phyloP scores from a whole-genome alignment of 1,284 basidiomycete species.

The Somion occarium region DNA sequence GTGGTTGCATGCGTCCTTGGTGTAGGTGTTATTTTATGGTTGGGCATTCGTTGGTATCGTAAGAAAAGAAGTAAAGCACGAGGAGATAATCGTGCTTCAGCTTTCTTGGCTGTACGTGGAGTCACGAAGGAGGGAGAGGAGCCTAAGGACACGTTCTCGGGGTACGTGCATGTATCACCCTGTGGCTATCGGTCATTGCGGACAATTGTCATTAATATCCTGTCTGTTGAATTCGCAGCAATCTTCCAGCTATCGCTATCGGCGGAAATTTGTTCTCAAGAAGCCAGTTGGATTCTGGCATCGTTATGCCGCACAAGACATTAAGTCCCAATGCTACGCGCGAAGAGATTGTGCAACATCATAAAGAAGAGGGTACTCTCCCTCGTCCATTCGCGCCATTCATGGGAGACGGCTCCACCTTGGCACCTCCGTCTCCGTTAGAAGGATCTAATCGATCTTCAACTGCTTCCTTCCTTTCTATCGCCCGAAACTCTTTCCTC shows the following conservation, averaged over 20 bases:
- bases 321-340: constrained; percentile 31
- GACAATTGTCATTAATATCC: constrained; percentile 8
- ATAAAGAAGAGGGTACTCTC: constrained; percentile 41
- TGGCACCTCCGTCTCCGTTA: constrained; percentile 2
- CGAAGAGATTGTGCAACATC: constrained; percentile 41
- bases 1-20: constrained; percentile 38
- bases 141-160: constrained; percentile 14
- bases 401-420: constrained; percentile 17
- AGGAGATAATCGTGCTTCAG: constrained; percentile 33
- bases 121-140: constrained; percentile 31
- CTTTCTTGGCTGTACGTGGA: constrained; percentile 45
- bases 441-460: constrained; percentile 9
- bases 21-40: constrained; percentile 35
- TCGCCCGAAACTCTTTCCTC: constrained; percentile 32
- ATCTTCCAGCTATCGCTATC: constrained; percentile 5
- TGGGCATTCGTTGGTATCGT: constrained; percentile 34
- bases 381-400: constrained; percentile 46
- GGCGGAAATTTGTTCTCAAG: constrained; percentile 36
- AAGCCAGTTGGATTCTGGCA: constrained; percentile 34
- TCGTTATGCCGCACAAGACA: constrained; percentile 49
- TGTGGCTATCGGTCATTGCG: neutral
- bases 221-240: neutral
- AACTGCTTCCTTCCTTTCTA: constrained; percentile 23
- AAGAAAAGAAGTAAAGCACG: constrained; percentile 34
- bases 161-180: neutral